Base-by-base conservation (phyloP, 768 basidiomycete species). In the Galerina marginata region DNA sequence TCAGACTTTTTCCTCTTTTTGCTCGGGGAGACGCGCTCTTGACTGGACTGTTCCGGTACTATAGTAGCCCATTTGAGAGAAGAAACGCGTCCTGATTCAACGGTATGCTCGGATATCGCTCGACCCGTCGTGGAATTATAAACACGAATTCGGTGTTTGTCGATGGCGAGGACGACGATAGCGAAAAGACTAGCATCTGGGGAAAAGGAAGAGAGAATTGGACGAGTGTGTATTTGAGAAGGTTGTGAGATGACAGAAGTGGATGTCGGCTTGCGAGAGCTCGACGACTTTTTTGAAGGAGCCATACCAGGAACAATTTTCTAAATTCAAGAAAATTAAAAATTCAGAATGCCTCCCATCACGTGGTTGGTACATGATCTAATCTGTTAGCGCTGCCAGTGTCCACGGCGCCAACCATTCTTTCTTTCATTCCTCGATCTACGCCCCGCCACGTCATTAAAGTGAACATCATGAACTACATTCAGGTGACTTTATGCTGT, bases 61-160 rank as follows among this genome's bases (percentile, higher is more conserved):
- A 74, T 61, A 64, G 75, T 71, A 60, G 75, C 72, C 89, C 89
- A 91, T 38, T 75, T 72, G 25, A 88, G 69, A 56, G 82, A 71
- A 40, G 85, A 81, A 43, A 88, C 83, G 46, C 85, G 81, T 57
- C 82, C 82, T 25, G 77, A 77, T 38, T 87, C 83, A 16, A 88
- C 68, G 15, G 80, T 78, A 72, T 86, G 75, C 70, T 90, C 88
- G 4, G 86, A 82, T 20, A 84, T 72, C 36, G 84, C 80, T 62
- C 82, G 80, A 39, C 79, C 81, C n/a, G 84, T 78, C 7, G 77
- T 64, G 9, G 85, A 83, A 69, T 88, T 81, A 71, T 87, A 88
- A 40, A 90, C 78, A 66, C 87, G 86, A 57, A 90, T 74, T 46
- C 87, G 82, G 69, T 90, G 88, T 72, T 88, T 90, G 79, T 90